Conservation (phyloP, 2,329 filamentous ascomycete species). For the Pseudopyricularia javanii region DNA sequence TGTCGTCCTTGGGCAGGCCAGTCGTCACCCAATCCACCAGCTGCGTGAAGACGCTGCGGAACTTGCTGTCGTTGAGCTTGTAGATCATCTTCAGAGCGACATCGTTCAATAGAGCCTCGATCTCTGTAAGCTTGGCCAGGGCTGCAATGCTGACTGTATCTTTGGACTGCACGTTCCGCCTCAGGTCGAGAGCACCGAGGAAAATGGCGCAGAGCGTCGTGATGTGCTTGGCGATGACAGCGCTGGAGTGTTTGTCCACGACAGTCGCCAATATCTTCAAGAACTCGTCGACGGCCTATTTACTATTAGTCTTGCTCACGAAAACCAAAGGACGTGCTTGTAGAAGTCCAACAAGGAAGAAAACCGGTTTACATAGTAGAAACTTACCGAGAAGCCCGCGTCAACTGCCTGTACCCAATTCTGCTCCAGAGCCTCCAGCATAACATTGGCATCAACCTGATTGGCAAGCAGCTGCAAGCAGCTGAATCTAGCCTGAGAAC, state of each 20-base stretch:
- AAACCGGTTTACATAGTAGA: too few species aligned
- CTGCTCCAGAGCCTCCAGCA: constrained; percentile 59
- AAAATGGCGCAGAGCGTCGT: constrained; percentile 54
- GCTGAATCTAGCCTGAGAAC: constrained; percentile 51
- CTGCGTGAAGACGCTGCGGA: constrained; percentile 80
- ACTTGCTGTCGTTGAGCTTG: constrained; percentile 89
- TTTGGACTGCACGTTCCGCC: constrained; percentile 36
- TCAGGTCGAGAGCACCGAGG: constrained; percentile 50
- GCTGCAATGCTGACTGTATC: constrained; percentile 5
- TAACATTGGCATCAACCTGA: constrained; percentile 63
- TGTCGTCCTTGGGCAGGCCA: constrained; percentile 49
- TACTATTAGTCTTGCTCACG: constrained; percentile 15
- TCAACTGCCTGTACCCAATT: constrained; percentile 57
- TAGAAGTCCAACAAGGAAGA: background rate
- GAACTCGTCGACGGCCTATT: constrained; percentile 53
- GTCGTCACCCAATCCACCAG: constrained; percentile 70
- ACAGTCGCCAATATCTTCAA: constrained; percentile 57
- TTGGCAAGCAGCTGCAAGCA: constrained; percentile 66
- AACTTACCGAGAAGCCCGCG: constrained; percentile 50
- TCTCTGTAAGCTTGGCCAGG: constrained; percentile 29
- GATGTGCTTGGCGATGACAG: constrained; percentile 64
- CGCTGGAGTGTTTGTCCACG: constrained; percentile 69
- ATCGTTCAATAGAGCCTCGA: constrained; percentile 56
- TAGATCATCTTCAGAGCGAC: constrained; percentile 81
- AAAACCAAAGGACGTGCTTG: background rate